These are phyloP conservation scores for Elsinoe arachidis DNA, from an alignment of 2,329 filamentous ascomycete species.

Conservation along the genomic window DNA sequence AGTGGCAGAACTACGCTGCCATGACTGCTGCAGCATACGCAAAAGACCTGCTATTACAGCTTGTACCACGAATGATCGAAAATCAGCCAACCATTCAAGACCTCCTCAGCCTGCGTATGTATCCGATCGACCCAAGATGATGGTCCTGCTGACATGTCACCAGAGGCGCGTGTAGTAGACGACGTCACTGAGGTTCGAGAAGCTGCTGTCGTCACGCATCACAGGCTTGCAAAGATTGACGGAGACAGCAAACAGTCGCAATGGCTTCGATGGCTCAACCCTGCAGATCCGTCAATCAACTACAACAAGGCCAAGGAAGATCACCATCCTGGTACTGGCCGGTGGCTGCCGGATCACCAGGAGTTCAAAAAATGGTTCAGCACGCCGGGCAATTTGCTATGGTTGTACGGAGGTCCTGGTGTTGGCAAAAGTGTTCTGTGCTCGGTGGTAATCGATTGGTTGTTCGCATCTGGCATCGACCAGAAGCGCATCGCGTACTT, in stretches of 20 bases:
- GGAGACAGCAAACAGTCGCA: slow-evolving; percentile 10
- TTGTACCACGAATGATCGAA: background rate
- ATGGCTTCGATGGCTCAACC: slow-evolving; percentile 18
- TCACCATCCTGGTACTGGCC: slow-evolving; percentile 13
- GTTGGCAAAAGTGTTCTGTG: slow-evolving; percentile 21
- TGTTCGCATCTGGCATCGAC: slow-evolving; percentile 10
- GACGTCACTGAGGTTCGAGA: background rate
- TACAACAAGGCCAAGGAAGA: slow-evolving; percentile 15
- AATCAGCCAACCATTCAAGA: background rate
- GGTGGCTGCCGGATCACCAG: slow-evolving; percentile 17
- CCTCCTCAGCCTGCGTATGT: background rate
- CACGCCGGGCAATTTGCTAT: slow-evolving; percentile 16
- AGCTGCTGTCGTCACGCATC: background rate
- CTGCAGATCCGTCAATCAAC: slow-evolving; percentile 19
- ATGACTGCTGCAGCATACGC: slow-evolving; percentile 2
- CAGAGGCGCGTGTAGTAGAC: background rate
- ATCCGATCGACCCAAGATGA: background rate
- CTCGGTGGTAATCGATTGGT: slow-evolving; percentile 19
- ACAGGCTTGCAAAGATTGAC: background rate
- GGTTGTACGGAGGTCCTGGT: slow-evolving; percentile 20
- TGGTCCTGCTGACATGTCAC: background rate
- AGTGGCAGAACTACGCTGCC: slow-evolving; percentile 13
- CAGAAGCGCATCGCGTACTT: slow-evolving; percentile 14
- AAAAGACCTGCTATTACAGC: background rate
- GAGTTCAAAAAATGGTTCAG: slow-evolving; percentile 18